These are phyloP conservation scores for Pelagophyceae sp. DNA, from an alignment of 352 stramenopile species.

Conservation along the genomic window DNA sequence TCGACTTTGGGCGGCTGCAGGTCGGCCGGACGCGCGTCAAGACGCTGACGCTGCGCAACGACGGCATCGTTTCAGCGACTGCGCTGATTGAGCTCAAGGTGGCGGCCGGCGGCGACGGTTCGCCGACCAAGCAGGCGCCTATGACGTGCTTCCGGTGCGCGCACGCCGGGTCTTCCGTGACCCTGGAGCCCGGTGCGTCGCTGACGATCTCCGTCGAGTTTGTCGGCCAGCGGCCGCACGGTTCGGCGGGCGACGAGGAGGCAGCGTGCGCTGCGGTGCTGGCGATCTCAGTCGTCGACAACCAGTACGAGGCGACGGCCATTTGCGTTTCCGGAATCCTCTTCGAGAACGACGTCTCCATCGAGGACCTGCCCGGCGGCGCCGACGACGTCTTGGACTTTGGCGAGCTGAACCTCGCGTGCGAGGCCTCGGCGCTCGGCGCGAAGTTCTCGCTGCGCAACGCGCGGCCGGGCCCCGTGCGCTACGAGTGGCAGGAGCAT, in stretches of 20 bases:
- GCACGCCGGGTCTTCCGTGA: slow-evolving; percentile 57
- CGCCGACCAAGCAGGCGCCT: no score
- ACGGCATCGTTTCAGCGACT: slow-evolving; percentile 76
- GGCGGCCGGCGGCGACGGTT: no score
- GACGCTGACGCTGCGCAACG: slow-evolving; percentile 67
- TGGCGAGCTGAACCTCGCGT: slow-evolving; percentile 58
- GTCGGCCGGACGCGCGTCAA: slow-evolving; percentile 59
- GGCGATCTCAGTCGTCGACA: slow-evolving; percentile 76
- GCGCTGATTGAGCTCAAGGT: slow-evolving; percentile 77
- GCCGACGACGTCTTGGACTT: slow-evolving; percentile 66
- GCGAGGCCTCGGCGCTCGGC: slow-evolving; percentile 30
- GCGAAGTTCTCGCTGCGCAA: slow-evolving; percentile 67
- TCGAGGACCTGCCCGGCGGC: slow-evolving; percentile 63
- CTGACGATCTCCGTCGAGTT: slow-evolving; percentile 65
- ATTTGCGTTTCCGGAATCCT: slow-evolving; percentile 47
- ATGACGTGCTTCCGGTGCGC: slow-evolving; percentile 35
- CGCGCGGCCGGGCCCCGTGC: slow-evolving; percentile 47
- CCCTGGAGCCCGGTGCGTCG: slow-evolving; percentile 53
- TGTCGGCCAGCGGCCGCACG: no score
- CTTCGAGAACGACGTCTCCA: slow-evolving; percentile 64
- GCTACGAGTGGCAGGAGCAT: slow-evolving; percentile 59
- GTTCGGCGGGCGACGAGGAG: slow-evolving; percentile 40
- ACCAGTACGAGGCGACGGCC: slow-evolving; percentile 53
- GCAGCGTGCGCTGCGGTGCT: slow-evolving; percentile 47
- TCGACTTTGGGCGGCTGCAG: slow-evolving; percentile 68